phyloP scores from a whole-genome alignment of 2,329 filamentous ascomycete species.

The Sordariomycetes sp. region DNA sequence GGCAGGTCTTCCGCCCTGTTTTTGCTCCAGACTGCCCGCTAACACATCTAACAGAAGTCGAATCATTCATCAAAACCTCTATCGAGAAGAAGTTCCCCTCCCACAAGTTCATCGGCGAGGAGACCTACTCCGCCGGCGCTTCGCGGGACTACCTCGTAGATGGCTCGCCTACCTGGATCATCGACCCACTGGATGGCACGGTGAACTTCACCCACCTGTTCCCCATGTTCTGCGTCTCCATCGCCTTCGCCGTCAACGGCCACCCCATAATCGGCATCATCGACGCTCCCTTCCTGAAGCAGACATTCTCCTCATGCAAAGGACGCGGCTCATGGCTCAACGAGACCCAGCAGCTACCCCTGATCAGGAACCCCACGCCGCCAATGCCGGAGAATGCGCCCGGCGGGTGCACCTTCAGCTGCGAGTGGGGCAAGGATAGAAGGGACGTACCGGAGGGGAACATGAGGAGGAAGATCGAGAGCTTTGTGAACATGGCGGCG shows the following conservation, averaged over 20 bases:
- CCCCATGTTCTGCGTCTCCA: constrained; percentile 74
- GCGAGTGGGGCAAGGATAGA: constrained; percentile 74
- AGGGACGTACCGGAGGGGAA: constrained; percentile 58
- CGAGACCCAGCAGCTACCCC: constrained; percentile 51
- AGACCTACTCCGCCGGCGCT: constrained; percentile 60
- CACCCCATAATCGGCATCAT: constrained; percentile 61
- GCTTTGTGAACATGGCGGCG: constrained; percentile 65
- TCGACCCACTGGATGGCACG: constrained; percentile 71
- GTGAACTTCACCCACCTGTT: constrained; percentile 77
- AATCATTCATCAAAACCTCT: constrained; percentile 55
- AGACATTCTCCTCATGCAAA: constrained; percentile 58
- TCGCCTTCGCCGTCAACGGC: constrained; percentile 54
- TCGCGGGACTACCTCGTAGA: constrained; percentile 61
- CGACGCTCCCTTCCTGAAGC: constrained; percentile 60
- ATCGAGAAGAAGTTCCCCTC: constrained; percentile 52
- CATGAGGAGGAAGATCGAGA: constrained; percentile 62
- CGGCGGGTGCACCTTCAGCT: constrained; percentile 61
- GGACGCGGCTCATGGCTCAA: constrained; percentile 64
- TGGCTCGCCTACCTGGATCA: constrained; percentile 59
- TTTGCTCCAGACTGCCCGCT: background rate
- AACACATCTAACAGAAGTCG: constrained; percentile 45
- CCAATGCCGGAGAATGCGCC: constrained; percentile 57
- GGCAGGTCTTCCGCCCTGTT: constrained; percentile 30
- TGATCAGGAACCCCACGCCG: constrained; percentile 52
- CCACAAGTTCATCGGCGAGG: constrained; percentile 72